A percentile compares a stretch with the other conserved stretches of the same genome.
Conservation (phyloP, 1,284 basidiomycete species). For the Cystobasidium pallidum region DNA sequence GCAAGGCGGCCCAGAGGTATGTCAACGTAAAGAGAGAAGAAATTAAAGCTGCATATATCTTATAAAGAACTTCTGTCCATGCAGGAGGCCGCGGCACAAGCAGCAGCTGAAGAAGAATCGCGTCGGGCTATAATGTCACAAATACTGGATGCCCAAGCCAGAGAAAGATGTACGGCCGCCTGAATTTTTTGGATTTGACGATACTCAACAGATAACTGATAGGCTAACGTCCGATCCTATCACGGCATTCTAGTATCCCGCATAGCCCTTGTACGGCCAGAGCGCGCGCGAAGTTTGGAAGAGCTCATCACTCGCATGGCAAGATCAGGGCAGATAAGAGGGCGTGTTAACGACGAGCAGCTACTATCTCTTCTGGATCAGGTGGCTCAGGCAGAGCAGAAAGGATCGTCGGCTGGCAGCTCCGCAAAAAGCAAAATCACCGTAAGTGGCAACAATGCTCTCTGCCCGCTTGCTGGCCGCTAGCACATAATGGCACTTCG, state of each 20-base stretch:
- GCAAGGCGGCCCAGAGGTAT: slow-evolving; percentile 56
- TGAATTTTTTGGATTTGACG: neutral
- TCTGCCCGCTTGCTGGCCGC: neutral
- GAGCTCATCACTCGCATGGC: slow-evolving; percentile 85
- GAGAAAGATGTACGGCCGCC: slow-evolving; percentile 73
- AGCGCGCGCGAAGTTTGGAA: slow-evolving; percentile 84
- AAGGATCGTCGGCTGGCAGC: neutral
- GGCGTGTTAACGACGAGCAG: slow-evolving; percentile 82
- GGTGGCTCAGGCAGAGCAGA: slow-evolving; percentile 61
- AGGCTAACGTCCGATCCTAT: slow-evolving; percentile 46
- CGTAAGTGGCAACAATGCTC: slow-evolving; percentile 5
- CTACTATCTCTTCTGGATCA: slow-evolving; percentile 91
- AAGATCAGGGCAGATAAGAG: slow-evolving; percentile 85
- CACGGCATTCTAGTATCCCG: slow-evolving; percentile 68
- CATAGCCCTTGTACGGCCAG: slow-evolving; percentile 88
- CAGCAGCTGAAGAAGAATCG: slow-evolving; percentile 57
- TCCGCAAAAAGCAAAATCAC: slow-evolving; percentile 37
- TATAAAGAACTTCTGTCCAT: slow-evolving; percentile 60
- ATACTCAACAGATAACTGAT: slow-evolving; percentile 17
- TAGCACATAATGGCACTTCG: neutral
- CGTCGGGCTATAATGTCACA: slow-evolving; percentile 76
- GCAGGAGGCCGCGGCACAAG: slow-evolving; percentile 54
- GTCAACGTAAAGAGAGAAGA: slow-evolving; percentile 64
- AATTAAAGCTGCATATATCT: neutral
- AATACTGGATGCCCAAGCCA: slow-evolving; percentile 79